Percentiles rank a stretch among this genome's conserved stretches.
Conservation (phyloP, 2,329 filamentous ascomycete species). For the Cladorrhinum sp. region DNA sequence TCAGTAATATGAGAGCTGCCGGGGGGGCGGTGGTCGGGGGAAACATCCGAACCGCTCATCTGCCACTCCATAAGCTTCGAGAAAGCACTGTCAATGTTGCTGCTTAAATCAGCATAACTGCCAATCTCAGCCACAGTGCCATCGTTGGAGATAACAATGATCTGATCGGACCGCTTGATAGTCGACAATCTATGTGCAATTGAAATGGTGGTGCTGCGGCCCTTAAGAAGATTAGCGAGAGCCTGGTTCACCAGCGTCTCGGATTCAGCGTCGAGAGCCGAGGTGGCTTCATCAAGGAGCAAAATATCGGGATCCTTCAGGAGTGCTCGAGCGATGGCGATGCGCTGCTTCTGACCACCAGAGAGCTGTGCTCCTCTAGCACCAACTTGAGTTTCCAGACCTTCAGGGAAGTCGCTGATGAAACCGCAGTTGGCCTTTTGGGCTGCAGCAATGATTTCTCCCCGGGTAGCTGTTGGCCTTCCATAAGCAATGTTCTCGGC, state of each 20-base stretch:
- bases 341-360: conserved; percentile 95
- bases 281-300: conserved; percentile 94
- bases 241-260: conserved; percentile 96
- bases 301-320: conserved; percentile 96
- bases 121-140: conserved; percentile 90
- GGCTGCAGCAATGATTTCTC: conserved; percentile 82
- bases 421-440: conserved; percentile 94
- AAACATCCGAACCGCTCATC: conserved; percentile 76
- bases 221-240: conserved; percentile 72
- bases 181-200: conserved; percentile 95
- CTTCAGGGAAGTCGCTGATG: conserved; percentile 93
- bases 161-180: conserved; percentile 91
- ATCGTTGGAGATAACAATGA: conserved; percentile 84
- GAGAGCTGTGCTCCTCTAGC: conserved; percentile 90
- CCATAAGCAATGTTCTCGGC: conserved; percentile 92
- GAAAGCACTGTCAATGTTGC: conserved; percentile 76
- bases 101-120: conserved; percentile 72
- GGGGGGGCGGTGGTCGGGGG: conserved; percentile 37
- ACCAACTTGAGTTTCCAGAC: conserved; percentile 89
- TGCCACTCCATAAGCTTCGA: conserved; percentile 99
- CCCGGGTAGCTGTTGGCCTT: conserved; percentile 69
- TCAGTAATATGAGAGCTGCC: conserved; percentile 45
- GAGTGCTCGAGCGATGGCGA: conserved; percentile 90
- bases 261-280: conserved; percentile 90
- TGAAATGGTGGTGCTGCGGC: conserved; percentile 93